Percentiles rank a stretch among this genome's conserved stretches.
These are phyloP conservation scores for Murraya paniculata DNA, from an alignment of 345 rosid genomes.

Conservation along the genomic window DNA sequence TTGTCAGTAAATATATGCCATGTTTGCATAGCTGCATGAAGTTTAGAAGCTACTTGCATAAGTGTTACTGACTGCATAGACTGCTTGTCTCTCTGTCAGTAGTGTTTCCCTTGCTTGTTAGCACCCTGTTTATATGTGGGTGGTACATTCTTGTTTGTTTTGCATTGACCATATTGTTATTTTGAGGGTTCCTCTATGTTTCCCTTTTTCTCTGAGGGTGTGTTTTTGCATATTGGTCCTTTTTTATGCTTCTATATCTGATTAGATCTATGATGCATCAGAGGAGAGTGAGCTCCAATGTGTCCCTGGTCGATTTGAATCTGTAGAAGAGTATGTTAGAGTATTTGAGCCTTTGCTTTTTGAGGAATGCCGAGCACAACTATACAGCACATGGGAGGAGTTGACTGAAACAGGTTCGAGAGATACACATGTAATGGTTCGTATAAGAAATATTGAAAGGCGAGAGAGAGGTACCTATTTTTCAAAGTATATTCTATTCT, in stretches of 20 bases:
- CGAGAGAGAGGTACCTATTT: slow-evolving; percentile 86
- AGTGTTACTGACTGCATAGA: not conserved
- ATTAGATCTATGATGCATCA: slow-evolving; percentile 30
- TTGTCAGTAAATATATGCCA: not conserved
- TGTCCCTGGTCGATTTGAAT: slow-evolving; percentile 92
- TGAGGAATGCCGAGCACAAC: slow-evolving; percentile 99
- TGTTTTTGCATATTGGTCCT: not conserved
- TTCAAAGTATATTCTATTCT: not conserved
- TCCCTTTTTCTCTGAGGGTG: not conserved
- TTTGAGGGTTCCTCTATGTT: not conserved
- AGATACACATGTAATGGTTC: slow-evolving; percentile 66
- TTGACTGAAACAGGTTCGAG: slow-evolving; percentile 56
- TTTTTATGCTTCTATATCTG: not conserved
- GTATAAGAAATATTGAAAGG: slow-evolving; percentile 77
- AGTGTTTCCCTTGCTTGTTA: not conserved
- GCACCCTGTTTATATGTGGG: not conserved
- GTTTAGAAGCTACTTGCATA: not conserved
- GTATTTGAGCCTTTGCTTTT: slow-evolving; percentile 99
- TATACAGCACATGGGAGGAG: slow-evolving; percentile 96
- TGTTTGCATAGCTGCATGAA: not conserved
- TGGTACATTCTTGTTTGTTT: not conserved
- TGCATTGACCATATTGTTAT: not conserved
- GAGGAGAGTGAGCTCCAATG: slow-evolving; percentile 89
- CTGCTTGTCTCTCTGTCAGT: not conserved
- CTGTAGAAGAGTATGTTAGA: slow-evolving; percentile 81